phyloP scores from a whole-genome alignment of 2,329 filamentous ascomycete genomes.

The Ophiobolus disseminans region DNA sequence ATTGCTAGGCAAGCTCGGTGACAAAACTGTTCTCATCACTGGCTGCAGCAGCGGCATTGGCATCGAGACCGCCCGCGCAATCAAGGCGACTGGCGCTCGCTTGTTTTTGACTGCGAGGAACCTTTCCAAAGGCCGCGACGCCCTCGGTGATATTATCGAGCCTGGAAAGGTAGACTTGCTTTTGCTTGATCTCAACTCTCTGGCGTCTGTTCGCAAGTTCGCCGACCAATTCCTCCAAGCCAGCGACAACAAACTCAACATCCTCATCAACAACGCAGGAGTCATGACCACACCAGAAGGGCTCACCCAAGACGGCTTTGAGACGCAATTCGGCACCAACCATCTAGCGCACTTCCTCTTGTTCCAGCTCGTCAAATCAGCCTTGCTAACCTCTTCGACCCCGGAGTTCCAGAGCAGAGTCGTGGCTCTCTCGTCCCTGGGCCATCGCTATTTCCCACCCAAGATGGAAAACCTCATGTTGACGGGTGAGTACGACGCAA shows the following conservation, averaged over 20 bases:
- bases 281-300: slow-evolving; percentile 33
- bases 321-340: slow-evolving; percentile 62
- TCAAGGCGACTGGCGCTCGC: slow-evolving; percentile 56
- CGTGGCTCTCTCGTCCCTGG: slow-evolving; percentile 53
- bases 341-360: slow-evolving; percentile 63
- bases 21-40: slow-evolving; percentile 34
- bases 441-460: slow-evolving; percentile 8
- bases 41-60: slow-evolving; percentile 34
- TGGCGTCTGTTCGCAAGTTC: slow-evolving; percentile 25
- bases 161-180: slow-evolving; percentile 28
- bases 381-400: slow-evolving; percentile 51
- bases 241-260: slow-evolving; percentile 22
- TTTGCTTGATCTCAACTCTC: slow-evolving; percentile 29
- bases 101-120: slow-evolving; percentile 54
- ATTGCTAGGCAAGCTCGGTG: slow-evolving; percentile 33
- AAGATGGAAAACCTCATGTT: slow-evolving; percentile 50
- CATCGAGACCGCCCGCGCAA: slow-evolving; percentile 44
- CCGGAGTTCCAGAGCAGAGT: slow-evolving; percentile 54
- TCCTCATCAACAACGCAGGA: slow-evolving; percentile 28
- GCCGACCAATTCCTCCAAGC: slow-evolving; percentile 27
- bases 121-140: slow-evolving; percentile 19
- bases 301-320: slow-evolving; percentile 48
- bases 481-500: slow-evolving; percentile 49
- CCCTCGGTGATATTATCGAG: slow-evolving; percentile 31
- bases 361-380: slow-evolving; percentile 57